Evolutionary conservation across 129 eudicot species (phyloP).

Genomic region (Scalesia atractyloides): DNA sequence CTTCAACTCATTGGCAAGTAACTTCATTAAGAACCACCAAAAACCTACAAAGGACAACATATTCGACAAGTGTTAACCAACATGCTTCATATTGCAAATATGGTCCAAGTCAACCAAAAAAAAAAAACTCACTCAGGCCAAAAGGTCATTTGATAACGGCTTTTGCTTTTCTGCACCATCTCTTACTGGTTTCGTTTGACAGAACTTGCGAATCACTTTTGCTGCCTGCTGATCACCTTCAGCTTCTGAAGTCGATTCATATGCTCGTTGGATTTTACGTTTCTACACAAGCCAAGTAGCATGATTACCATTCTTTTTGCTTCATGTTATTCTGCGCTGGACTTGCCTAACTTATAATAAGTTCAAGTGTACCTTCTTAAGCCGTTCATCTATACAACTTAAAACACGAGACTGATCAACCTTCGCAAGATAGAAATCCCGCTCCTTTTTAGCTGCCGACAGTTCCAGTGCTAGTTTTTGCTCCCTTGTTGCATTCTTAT

Average conservation of each 20-base stretch:
- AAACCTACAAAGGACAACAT: slow-evolving; percentile 40
- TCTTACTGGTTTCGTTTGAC: slow-evolving; percentile 64
- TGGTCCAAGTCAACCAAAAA: not conserved
- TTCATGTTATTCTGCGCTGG: not conserved
- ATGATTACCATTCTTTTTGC: not conserved
- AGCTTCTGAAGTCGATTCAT: slow-evolving; percentile 34
- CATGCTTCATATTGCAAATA: slow-evolving; percentile 1
- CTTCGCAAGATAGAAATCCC: slow-evolving; percentile 76
- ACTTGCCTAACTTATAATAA: not conserved
- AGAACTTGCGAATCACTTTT: slow-evolving; percentile 58
- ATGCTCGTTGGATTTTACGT: slow-evolving; percentile 51
- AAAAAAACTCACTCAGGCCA: slow-evolving; percentile 55
- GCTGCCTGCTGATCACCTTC: slow-evolving; percentile 40
- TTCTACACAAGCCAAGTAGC: slow-evolving; percentile 52
- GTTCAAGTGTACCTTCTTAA: slow-evolving; percentile 65
- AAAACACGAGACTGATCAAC: slow-evolving; percentile 76
- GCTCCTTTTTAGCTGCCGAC: slow-evolving; percentile 84
- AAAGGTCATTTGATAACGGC: slow-evolving; percentile 58
- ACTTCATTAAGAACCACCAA: slow-evolving; percentile 40
- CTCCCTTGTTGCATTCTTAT: slow-evolving; percentile 76
- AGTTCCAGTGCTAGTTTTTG: slow-evolving; percentile 84
- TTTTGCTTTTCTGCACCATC: slow-evolving; percentile 48
- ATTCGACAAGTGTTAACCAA: not conserved
- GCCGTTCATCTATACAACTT: slow-evolving; percentile 68
- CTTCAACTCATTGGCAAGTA: slow-evolving; percentile 5